These are phyloP conservation scores for Alternaria sp. DNA, from an alignment of 2,329 filamentous ascomycete genomes.

Conservation along the genomic window DNA sequence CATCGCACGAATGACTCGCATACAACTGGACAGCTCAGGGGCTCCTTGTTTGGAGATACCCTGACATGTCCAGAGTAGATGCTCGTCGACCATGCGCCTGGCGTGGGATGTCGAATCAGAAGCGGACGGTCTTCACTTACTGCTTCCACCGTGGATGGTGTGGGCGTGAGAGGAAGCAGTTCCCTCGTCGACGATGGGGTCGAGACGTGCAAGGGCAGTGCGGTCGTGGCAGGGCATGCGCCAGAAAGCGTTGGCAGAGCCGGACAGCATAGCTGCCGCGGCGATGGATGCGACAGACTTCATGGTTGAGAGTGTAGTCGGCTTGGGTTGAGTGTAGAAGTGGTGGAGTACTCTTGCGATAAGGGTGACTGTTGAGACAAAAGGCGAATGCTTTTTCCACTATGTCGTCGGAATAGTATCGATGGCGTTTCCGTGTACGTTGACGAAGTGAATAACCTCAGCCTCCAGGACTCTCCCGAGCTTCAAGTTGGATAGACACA, in stretches of 20 bases:
- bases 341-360: slow-evolving; percentile 8
- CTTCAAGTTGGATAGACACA: slow-evolving; percentile 30
- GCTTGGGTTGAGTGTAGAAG: slow-evolving; percentile 8
- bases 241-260: slow-evolving; percentile 69
- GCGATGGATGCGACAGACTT: slow-evolving; percentile 41
- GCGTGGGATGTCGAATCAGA: slow-evolving; percentile 47
- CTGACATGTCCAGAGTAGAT: slow-evolving; percentile 8
- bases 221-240: slow-evolving; percentile 73
- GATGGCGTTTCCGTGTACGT: slow-evolving; percentile 9
- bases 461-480: slow-evolving; percentile 39
- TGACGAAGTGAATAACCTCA: slow-evolving; percentile 22
- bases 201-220: slow-evolving; percentile 67
- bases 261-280: slow-evolving; percentile 44
- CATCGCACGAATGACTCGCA: slow-evolving; percentile 2
- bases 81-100: slow-evolving; percentile 13
- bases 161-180: slow-evolving; percentile 42
- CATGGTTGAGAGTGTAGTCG: slow-evolving; percentile 29
- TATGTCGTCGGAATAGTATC: background rate
- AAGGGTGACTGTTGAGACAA: slow-evolving; percentile 7
- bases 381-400: slow-evolving; percentile 11
- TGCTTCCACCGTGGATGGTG: slow-evolving; percentile 51
- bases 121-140: slow-evolving; percentile 60
- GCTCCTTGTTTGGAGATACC: background rate
- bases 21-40: background rate
- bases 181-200: slow-evolving; percentile 49